Base-by-base conservation (phyloP, 768 basidiomycete species). In the Podaxis sp. region DNA sequence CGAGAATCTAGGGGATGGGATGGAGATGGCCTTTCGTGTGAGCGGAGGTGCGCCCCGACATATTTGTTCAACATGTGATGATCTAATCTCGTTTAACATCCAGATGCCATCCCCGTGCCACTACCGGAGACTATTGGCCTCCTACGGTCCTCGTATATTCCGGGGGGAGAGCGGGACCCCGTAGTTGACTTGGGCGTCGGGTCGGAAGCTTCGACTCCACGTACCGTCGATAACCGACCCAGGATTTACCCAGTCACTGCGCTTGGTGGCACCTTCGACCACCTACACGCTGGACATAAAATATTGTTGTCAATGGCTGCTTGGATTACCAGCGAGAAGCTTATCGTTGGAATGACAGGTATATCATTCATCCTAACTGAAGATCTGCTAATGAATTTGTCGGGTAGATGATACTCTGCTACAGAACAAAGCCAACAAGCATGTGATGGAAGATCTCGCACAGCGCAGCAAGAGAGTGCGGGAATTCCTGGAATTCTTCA, bases 181-280 rank as follows among this genome's bases (percentile, higher is more conserved):
- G 66, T 70, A 29, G 55, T 60, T 57, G 38, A 65, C 19, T 8
- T 62, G 12, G 57, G 41, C 6, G 40, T 38, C 11, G 38, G 41
- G 8, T 54, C 50, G 61, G 47, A 41, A 33, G 36, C 47, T 6
- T 37, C 52, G 12, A 55, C 52, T 19, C 47, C 54, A 1, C 41
- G 64, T 53, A 27, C 61, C 65, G 24, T 47, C 47, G 25, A 58
- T 60, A 15, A 65, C 38, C 59, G 63, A 9, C 75, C 76, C 13
- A 63, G 76, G 17, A 64, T 72, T 46, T 80, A 78, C 70, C 89
- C 89, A 12, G 91, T 94, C 56, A 85, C 89, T n/a, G 90, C 87
- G 0, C 80, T 98, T 7, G 96, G 97, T 5, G 97, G 97, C 0
- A 98, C 97, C 0, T 98, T 98, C 74, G 97, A 99, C 75, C 97